Base-by-base conservation (phyloP, 2,329 filamentous ascomycete genomes). In the Xylaria sp. region DNA sequence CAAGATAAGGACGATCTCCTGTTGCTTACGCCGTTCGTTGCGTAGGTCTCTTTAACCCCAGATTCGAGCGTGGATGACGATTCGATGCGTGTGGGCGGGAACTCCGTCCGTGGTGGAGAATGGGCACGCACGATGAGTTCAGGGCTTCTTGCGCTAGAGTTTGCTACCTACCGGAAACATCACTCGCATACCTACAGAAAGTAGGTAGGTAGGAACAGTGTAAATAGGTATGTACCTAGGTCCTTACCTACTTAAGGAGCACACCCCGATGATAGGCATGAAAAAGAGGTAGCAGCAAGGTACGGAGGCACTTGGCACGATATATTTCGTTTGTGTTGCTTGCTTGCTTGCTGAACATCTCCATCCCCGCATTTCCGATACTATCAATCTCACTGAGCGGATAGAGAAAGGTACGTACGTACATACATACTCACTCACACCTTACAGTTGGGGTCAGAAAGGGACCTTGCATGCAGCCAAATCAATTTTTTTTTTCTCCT, bases 21-120 rank as follows among this genome's bases (percentile, higher is more conserved):
- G 25, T 51, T 35, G 31, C 43, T 21, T 8, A 43, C 35, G 42
- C 50, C 23, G 59, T 42, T 49, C 33, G 43, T 35, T 43, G 25
- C 37, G 42, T 42, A 28, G n/a, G 31, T 47, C 47, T 35, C 40
- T 61, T n/a, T 19, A 12, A 57, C 55, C 60, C 55, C 21, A 14
- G 55, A 54, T 59, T 59, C 25, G 9, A n/a, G 25, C 5, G 37
- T 28, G 21, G 35, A 33, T 12, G 28, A 23, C 14, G 35, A 53
- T 59, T 43, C 42, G 55, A 33, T n/a, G n/a, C 28, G 21, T 51
- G 14, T 43, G 19, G n/a, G 19, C 49, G 31, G 31, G 31, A 33
- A n/a, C n/a, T n/a, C n/a, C n/a, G n/a, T n/a, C n/a, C n/a, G n/a
- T 12, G 46, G 61, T 53, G 61, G 57, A 35, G 52, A 49, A 49